Evolutionary conservation across 2,329 filamentous ascomycete species (phyloP), one percentile per base, ranked within the genome.

Genomic region (Dactylonectria macrodidyma): DNA sequence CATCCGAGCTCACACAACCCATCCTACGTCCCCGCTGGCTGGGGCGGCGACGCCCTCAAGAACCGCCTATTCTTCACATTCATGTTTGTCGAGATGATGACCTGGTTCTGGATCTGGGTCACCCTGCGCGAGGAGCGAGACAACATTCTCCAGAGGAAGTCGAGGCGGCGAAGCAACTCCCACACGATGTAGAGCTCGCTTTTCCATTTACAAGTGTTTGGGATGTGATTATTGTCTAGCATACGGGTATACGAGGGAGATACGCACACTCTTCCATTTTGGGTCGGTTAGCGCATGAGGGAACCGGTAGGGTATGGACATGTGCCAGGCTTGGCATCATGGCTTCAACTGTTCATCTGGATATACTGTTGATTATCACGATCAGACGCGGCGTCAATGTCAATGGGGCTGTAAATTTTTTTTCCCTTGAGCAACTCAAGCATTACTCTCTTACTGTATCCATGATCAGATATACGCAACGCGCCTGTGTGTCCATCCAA

Each of bases 31-130:
- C 79, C 82, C 38, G 77, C 79, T 56, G 76, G 79, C 77, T 87
- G 81, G 86, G 90, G 82, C 70, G 85, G 89, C 57, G 91, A 95
- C 69, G 88, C 89, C 26, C 81, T 97, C 75, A 94, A 95, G 84
- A 97, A 97, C 78, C 89, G 94, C 58, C 84, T 97, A 47, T 89
- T 97, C 47, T 97, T 98, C 78, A 91, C 92, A 0, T 96, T 94
- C 81, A 90, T 90, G 9, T 96, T 97, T 76, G 78, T 97, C 77
- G 95, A 98, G 84, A 89, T 94, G 79, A 85, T 94, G 72, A 88
- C 88, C 68, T 97, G 95, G 94, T 95, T 97, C 81, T 97, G 95
- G 95, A 90, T 89, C 26, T 94, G 90, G 86, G 86, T 91, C 34
- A 92, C 89, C 5, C 79, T 94, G 74, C 85, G 89, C 59, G 92